Evolutionary conservation across 441 rosid species (phyloP), one percentile per base, ranked within the genome.

Genomic region (Erysimum cheiri): DNA sequence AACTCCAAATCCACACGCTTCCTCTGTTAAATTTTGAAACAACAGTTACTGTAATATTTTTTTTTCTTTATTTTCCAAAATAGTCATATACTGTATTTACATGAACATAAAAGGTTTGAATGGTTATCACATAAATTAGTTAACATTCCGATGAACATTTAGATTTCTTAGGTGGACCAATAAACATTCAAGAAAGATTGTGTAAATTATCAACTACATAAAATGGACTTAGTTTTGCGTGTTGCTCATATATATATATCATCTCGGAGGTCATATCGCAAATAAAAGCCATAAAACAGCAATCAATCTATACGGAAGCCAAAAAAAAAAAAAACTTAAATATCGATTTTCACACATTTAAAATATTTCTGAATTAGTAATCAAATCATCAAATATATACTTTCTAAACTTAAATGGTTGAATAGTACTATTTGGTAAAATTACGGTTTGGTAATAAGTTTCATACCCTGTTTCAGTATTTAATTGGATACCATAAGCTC

Each of bases 1-100:
- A 50, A 52, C 9, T 60, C 72, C 55, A 59, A 19, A 68, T 44
- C 53, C 26, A 61, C 73, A 68, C 78, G 78, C 78, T 74, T 68
- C 73, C 78, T 24, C 8, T 35, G 58, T 74, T 44, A 43, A 41
- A 43, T 26, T 52, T 8, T 60, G 33, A 22, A 44, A 52, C n/a
- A 31, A 17, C 63, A 12, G 33, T 41, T 67, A 48, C 7, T 49
- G 26, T 19, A 3, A 44, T 6, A 43, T 15, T 44, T 44, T 9
- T 37, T 37, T 13, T 11, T 11, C 41, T 3, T 44, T 44, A 36
- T 37, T 37, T 13, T 11, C 3, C 41, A 5, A 17, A 55, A 2
- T 35, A 56, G 2, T 55, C 41, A 13, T 6, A 13, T 6, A 19
- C 22, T 19, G 22, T 19, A 28, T 12, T 4, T 12, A 29, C 33